These are phyloP conservation scores for Lagenidium giganteum DNA, from an alignment of 352 stramenopile genomes.

Conservation along the genomic window DNA sequence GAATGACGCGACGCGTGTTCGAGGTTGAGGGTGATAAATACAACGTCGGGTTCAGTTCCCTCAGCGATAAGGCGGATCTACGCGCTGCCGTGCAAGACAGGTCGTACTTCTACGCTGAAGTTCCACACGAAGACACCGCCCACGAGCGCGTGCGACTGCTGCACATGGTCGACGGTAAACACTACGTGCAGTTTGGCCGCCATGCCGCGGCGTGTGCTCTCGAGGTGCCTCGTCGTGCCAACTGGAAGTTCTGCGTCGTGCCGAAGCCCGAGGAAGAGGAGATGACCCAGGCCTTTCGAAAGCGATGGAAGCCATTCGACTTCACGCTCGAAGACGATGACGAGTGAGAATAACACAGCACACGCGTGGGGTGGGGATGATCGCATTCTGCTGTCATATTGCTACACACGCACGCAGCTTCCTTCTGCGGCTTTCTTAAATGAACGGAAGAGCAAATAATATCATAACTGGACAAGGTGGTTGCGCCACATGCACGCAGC, in stretches of 20 bases:
- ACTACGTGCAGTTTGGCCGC: slow-evolving; percentile 69
- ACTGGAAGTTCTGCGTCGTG: slow-evolving; percentile 74
- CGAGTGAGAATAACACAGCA: no score
- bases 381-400: no score
- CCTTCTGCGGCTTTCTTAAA: no score
- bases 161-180: slow-evolving; percentile 48
- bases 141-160: slow-evolving; percentile 35
- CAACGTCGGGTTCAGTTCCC: slow-evolving; percentile 38
- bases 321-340: slow-evolving; percentile 48
- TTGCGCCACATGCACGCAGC: no score
- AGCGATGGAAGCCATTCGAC: slow-evolving; percentile 46
- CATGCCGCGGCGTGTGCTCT: slow-evolving; percentile 41
- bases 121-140: slow-evolving; percentile 28
- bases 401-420: no score
- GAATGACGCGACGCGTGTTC: slow-evolving; percentile 27
- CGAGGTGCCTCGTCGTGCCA: slow-evolving; percentile 41
- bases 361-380: no score
- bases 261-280: slow-evolving; percentile 48
- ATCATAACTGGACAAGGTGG: no score
- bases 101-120: slow-evolving; percentile 46
- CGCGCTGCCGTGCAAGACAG: slow-evolving; percentile 19
- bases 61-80: slow-evolving; percentile 24
- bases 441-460: no score
- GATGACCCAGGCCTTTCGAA: slow-evolving; percentile 48
- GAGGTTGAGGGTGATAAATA: slow-evolving; percentile 51